Evolutionary conservation across 208 protist genomes (phyloP).

Genomic region (Trypanosoma lewisi): DNA sequence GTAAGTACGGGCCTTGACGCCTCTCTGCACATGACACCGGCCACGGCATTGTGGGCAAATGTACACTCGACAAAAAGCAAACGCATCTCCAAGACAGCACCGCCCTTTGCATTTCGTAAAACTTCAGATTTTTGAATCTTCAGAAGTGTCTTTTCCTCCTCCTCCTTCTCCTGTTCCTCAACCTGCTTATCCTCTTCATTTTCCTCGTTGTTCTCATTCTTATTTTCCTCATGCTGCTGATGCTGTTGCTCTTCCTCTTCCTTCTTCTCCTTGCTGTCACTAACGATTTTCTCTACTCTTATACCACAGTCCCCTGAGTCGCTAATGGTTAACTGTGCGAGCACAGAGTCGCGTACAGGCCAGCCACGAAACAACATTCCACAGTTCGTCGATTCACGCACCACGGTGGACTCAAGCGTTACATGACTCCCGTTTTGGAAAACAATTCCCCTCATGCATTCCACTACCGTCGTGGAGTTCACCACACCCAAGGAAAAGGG

Average conservation of each 20-base stretch:
- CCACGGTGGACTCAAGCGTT: conserved; percentile 1
- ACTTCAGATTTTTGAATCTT: conserved; percentile 21
- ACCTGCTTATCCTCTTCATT: neutral
- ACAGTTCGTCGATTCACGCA: conserved; percentile 3
- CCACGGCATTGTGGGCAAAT: conserved; percentile 8
- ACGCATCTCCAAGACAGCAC: conserved; percentile 12
- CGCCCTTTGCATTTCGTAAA: conserved; percentile 17
- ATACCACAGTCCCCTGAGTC: conserved; percentile 20
- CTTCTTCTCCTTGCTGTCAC: neutral
- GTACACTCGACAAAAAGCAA: conserved; percentile 16
- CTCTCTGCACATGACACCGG: conserved; percentile 16
- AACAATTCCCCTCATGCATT: conserved; percentile 16
- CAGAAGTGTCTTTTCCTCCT: neutral
- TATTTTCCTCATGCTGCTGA: neutral
- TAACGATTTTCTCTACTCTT: neutral
- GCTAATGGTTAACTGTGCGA: conserved; percentile 15
- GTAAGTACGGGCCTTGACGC: neutral
- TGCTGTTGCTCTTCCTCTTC: neutral
- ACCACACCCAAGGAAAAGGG: conserved; percentile 10
- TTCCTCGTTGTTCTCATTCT: neutral
- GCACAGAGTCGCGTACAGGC: conserved; percentile 4
- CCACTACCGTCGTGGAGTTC: conserved; percentile 6
- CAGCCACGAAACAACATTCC: conserved; percentile 14
- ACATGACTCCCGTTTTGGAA: conserved; percentile 6
- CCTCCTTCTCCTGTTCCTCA: too few relatives aligned